These are phyloP conservation scores for Sphagnum magellanicum DNA, from an alignment of 228 moss, liverwort and hornwort genomes.

Conservation along the genomic window DNA sequence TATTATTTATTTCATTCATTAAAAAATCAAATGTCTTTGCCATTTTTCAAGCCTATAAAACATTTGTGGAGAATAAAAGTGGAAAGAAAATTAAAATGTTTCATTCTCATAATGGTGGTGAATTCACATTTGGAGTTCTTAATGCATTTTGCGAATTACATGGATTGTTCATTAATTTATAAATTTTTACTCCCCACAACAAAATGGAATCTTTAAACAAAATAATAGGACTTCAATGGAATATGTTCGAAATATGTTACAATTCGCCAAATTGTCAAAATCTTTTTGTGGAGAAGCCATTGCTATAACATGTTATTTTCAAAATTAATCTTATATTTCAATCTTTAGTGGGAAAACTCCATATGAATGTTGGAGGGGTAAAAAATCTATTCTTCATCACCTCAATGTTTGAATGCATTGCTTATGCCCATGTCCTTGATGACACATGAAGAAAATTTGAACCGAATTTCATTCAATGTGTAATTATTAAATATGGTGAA, in stretches of 20 bases:
- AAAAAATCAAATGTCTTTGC: not conserved
- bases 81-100: not conserved
- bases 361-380: not conserved
- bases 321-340: not conserved
- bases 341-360: not conserved
- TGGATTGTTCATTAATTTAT: not conserved
- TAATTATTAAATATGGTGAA: constrained; percentile 7
- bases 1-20: not conserved
- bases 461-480: not conserved
- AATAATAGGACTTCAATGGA: not conserved
- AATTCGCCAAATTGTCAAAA: not conserved
- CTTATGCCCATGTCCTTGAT: constrained; percentile 8
- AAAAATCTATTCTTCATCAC: not conserved
- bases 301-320: not conserved
- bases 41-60: not conserved
- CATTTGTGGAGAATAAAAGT: not conserved
- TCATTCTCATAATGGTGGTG: not conserved
- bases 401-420: not conserved
- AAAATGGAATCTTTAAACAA: constrained; percentile 1
- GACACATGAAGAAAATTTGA: not conserved
- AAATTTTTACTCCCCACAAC: not conserved
- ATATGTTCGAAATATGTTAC: not conserved
- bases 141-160: not conserved
- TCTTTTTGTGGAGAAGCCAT: constrained; percentile 5
- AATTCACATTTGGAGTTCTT: not conserved